Conservation (phyloP, 2,329 filamentous ascomycete genomes). For the Colletotrichum sojae region DNA sequence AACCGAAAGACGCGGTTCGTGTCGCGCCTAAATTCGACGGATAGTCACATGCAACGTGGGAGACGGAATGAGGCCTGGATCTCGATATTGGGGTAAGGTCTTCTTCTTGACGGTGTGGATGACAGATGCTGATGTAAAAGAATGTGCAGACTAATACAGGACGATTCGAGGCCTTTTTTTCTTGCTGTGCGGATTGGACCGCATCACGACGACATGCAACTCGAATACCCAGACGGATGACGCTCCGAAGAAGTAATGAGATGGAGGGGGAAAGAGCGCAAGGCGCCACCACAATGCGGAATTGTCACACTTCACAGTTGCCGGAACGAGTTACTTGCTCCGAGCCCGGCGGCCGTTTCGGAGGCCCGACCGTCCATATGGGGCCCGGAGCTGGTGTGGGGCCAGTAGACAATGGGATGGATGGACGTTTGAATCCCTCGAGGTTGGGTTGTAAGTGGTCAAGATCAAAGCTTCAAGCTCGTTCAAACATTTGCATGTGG, state of each 20-base stretch:
- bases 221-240: neutral
- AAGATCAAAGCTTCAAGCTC: neutral
- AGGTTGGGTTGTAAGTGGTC: neutral
- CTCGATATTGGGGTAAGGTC: neutral
- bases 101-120: neutral
- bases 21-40: constrained; percentile 26
- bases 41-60: constrained; percentile 5
- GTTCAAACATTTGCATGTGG: neutral
- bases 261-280: neutral
- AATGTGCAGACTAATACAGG: neutral
- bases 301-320: constrained; percentile 1
- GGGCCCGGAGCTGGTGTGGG: constrained; percentile 16
- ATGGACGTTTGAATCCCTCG: too few species aligned
- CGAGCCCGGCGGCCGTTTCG: constrained; percentile 31
- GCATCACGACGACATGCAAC: neutral
- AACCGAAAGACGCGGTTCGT: constrained; percentile 8
- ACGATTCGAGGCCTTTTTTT: neutral
- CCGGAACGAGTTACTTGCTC: constrained; percentile 32
- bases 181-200: neutral
- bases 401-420: neutral
- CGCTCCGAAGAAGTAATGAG: neutral
- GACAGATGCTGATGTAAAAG: constrained; percentile 40
- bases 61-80: neutral
- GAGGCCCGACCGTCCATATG: constrained; percentile 17
- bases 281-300: constrained; percentile 9